Conservation (phyloP, 495 filamentous ascomycete genomes). For the Penicillium paxilli region DNA sequence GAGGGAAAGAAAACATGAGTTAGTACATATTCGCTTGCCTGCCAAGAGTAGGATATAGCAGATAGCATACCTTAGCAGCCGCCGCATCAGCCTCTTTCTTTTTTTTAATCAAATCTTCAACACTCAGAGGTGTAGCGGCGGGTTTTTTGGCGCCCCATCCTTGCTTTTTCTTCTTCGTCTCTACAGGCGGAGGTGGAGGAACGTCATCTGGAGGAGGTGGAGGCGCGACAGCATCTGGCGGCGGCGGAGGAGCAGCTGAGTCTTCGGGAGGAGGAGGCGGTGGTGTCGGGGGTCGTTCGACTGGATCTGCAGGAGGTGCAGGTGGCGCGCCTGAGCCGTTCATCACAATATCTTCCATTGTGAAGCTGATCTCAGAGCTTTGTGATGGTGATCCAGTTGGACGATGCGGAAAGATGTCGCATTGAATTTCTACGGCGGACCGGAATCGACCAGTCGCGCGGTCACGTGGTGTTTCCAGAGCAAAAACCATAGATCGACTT, state of each 20-base stretch:
- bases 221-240: slow-evolving; percentile 50
- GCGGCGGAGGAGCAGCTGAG: slow-evolving; percentile 42
- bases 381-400: background rate
- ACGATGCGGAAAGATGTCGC: slow-evolving; percentile 11
- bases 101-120: slow-evolving; percentile 75
- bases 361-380: slow-evolving; percentile 3
- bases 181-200: slow-evolving; percentile 36
- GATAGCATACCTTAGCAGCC: slow-evolving; percentile 62
- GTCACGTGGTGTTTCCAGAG: slow-evolving; percentile 24
- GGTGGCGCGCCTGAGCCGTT: slow-evolving; percentile 25
- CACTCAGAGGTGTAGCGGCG: slow-evolving; percentile 59
- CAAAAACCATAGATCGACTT: background rate
- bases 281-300: slow-evolving; percentile 41
- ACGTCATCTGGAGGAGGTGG: slow-evolving; percentile 44
- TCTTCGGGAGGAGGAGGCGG: slow-evolving; percentile 60
- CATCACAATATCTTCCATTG: slow-evolving; percentile 29
- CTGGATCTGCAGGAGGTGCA: slow-evolving; percentile 36
- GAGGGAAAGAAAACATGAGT: slow-evolving; percentile 22
- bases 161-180: slow-evolving; percentile 54
- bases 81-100: slow-evolving; percentile 79
- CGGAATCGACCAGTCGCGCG: slow-evolving; percentile 12
- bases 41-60: too few relatives aligned
- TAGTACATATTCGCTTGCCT: too few relatives aligned
- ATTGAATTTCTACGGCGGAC: slow-evolving; percentile 34
- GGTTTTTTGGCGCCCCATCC: slow-evolving; percentile 51